Evolutionary conservation across 345 rosid species (phyloP).

Genomic region (Euphorbia tirucalli): DNA sequence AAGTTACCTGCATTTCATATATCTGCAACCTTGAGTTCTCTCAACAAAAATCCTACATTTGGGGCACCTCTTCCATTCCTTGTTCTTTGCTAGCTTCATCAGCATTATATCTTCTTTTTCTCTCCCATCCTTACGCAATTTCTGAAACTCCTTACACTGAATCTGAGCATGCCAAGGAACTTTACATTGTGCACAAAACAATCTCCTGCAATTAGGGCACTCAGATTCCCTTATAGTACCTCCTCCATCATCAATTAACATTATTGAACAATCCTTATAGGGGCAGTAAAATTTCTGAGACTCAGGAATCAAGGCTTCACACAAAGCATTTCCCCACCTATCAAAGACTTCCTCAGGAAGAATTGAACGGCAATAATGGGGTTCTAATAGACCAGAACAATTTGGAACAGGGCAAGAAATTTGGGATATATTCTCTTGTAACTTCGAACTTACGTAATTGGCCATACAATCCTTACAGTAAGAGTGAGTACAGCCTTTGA

Average conservation of each 20-base stretch:
- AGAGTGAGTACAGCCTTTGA: constrained; percentile 47
- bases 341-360: constrained; percentile 42
- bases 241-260: constrained; percentile 15
- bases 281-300: constrained; percentile 32
- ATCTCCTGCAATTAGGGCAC: constrained; percentile 32
- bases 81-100: constrained; percentile 42
- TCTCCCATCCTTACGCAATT: constrained; percentile 17
- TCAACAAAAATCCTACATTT: constrained; percentile 43
- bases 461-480: constrained; percentile 47
- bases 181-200: constrained; percentile 32
- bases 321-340: constrained; percentile 44
- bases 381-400: constrained; percentile 35
- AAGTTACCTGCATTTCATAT: constrained; percentile 43
- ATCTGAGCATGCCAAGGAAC: constrained; percentile 37
- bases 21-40: constrained; percentile 30
- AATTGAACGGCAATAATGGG: constrained; percentile 32
- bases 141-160: constrained; percentile 39
- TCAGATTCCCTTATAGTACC: neutral
- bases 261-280: constrained; percentile 6
- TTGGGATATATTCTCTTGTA: constrained; percentile 29
- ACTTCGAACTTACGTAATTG: constrained; percentile 45
- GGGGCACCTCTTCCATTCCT: constrained; percentile 47
- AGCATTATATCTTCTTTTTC: constrained; percentile 38
- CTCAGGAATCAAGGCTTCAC: constrained; percentile 41
- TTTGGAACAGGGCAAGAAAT: constrained; percentile 33